Evolutionary conservation across 208 protist genomes (phyloP), one percentile per base, ranked within the genome.

Genomic region (Entamoeba invadens): DNA sequence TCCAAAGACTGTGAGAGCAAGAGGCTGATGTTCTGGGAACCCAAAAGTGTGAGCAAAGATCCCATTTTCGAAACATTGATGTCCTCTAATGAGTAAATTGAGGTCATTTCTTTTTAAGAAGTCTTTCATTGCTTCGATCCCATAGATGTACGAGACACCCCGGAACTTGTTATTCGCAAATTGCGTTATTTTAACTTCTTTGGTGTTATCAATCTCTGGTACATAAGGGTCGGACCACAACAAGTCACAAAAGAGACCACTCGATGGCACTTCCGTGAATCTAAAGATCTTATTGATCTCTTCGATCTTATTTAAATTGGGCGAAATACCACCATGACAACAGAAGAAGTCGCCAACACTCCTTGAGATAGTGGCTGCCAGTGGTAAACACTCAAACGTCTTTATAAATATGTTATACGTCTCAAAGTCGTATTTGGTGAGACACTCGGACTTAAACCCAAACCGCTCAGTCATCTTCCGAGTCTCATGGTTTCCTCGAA

Each of bases 81-180:
- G 95, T 2, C 94, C 95, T 44, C 95, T 35, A 44, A 91, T 93
- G 14, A 96, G 46, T 31, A 94, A 91, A 44, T 42, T 57, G 6
- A 95, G 46, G 25, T 94, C n/a, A 47, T 96, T 96, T 0, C 45
- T 8, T 18, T 35, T 2, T 10, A 95, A 35, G 38, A 96, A 96
- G 21, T 94, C 44, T 14, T 92, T 46, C 44, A 94, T 77, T n/a
- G 94, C 95, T 25, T 94, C 3, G 25, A 57, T 31, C 4, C 94
- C 95, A 93, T 95, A 96, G 10, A 93, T 44, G 44, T 91, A 94
- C 8, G 94, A 94, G 44, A 31, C 42, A 46, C 95, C 95, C 50
- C 92, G 45, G 25, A 16, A 1, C 42, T 12, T 3, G 31, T 91
- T 94, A 42, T 12, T 12, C 14, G 25, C 25, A 68, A 68, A 68